Conservation (phyloP, 768 basidiomycete genomes). For the Amanita pallidorosea region DNA sequence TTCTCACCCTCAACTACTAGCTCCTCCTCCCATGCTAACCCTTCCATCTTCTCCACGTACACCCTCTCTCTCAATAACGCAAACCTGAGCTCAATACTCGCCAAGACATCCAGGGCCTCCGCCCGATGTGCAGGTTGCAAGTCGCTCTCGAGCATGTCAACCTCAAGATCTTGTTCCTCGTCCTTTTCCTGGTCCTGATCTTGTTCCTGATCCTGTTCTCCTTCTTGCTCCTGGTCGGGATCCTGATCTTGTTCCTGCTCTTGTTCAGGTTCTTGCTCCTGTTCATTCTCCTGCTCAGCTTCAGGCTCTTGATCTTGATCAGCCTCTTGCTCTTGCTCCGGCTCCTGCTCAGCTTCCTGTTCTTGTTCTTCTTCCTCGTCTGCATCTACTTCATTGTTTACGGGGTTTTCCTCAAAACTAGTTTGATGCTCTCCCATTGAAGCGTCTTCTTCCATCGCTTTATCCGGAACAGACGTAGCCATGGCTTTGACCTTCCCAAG, state of each 20-base stretch:
- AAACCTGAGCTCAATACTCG: slow-evolving; percentile 88
- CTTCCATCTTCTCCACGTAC: slow-evolving; percentile 93
- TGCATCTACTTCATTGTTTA: slow-evolving; percentile 11
- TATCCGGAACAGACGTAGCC: background rate
- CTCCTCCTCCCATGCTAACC: slow-evolving; percentile 78
- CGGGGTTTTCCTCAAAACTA: background rate
- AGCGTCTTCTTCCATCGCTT: slow-evolving; percentile 1
- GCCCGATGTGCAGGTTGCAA: slow-evolving; percentile 74
- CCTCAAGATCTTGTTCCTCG: slow-evolving; percentile 29
- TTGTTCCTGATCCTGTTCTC: slow-evolving; percentile 13
- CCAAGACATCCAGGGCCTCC: slow-evolving; percentile 81
- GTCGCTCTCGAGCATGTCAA: slow-evolving; percentile 46
- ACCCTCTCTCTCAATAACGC: slow-evolving; percentile 77
- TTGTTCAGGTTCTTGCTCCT: slow-evolving; percentile 15
- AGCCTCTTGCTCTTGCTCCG: slow-evolving; percentile 21
- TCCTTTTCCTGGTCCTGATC: slow-evolving; percentile 17
- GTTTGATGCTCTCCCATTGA: background rate
- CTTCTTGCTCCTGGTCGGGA: slow-evolving; percentile 19
- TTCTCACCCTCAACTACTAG: slow-evolving; percentile 66
- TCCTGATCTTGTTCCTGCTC: slow-evolving; percentile 32
- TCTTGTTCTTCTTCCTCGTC: slow-evolving; percentile 14
- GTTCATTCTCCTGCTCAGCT: slow-evolving; percentile 18
- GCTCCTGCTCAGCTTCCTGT: slow-evolving; percentile 16
- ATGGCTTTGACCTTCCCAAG: background rate
- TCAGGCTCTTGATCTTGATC: slow-evolving; percentile 17